Conservation (phyloP, 768 basidiomycete genomes). For the Cyathus striatus region DNA sequence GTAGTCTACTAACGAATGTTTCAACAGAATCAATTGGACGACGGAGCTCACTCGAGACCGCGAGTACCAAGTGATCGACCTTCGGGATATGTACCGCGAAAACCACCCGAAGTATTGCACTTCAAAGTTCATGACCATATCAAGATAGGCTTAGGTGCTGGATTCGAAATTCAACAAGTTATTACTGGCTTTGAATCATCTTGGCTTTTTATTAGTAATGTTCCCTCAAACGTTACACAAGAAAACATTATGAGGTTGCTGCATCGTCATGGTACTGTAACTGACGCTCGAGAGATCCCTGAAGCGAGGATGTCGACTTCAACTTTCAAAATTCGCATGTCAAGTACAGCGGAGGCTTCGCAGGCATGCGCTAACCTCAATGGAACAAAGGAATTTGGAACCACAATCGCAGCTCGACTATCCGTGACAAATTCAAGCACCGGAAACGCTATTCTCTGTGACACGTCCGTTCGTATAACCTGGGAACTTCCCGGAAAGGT, state of each 20-base stretch:
- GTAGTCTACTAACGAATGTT: no score
- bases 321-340: conserved; percentile 41
- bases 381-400: conserved; percentile 31
- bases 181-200: conserved; percentile 68
- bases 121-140: conserved; percentile 49
- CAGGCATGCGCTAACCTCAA: conserved; percentile 50
- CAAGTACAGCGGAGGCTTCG: conserved; percentile 41
- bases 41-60: no score
- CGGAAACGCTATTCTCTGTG: conserved; percentile 36
- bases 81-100: conserved; percentile 4
- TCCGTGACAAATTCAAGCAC: conserved; percentile 32
- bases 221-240: conserved; percentile 32
- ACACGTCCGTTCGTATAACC: conserved; percentile 50
- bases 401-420: conserved; percentile 38
- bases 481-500: conserved; percentile 55
- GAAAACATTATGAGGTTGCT: conserved; percentile 33
- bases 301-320: conserved; percentile 12
- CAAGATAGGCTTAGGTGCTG: conserved; percentile 49
- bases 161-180: conserved; percentile 54
- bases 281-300: conserved; percentile 23
- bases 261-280: conserved; percentile 40
- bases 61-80: neutral
- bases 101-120: conserved; percentile 7
- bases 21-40: no score
- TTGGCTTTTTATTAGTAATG: conserved; percentile 49